Percentiles rank a stretch among this genome's conserved stretches.
These are phyloP conservation scores for Sugiyamaella floridensis DNA, from an alignment of 805 yeast genomes.

Conservation along the genomic window DNA sequence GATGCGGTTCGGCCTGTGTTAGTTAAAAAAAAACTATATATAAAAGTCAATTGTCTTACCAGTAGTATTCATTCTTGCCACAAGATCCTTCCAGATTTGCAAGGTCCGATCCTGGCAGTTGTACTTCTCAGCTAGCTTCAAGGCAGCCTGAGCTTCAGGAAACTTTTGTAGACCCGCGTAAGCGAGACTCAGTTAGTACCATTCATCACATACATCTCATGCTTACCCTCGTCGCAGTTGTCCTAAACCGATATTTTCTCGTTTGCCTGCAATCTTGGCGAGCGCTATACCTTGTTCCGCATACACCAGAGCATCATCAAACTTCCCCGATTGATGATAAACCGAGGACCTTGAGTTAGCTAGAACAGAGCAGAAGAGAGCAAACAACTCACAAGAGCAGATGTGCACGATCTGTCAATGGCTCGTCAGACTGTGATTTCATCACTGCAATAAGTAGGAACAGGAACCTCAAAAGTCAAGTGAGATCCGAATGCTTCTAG, in stretches of 20 bases:
- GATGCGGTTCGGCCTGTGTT: constrained; percentile 6
- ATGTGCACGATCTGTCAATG: constrained; percentile 2
- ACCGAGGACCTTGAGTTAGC: constrained; percentile 16
- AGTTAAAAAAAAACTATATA: too few relatives aligned
- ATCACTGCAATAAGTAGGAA: too few relatives aligned
- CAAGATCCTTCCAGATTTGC: constrained; percentile 14
- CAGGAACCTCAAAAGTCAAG: too few relatives aligned
- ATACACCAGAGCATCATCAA: constrained; percentile 15
- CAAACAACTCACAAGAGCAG: constrained; percentile 6
- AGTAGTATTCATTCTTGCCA: too few relatives aligned
- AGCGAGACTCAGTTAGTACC: constrained; percentile 16
- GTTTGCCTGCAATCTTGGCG: constrained; percentile 14
- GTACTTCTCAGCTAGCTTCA: constrained; percentile 21
- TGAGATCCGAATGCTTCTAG: background rate
- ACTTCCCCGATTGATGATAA: constrained; percentile 16
- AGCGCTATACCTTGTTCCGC: constrained; percentile 17
- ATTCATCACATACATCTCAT: background rate
- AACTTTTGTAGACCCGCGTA: constrained; percentile 18
- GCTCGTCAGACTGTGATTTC: too few relatives aligned
- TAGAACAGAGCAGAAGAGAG: background rate
- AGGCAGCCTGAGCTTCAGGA: constrained; percentile 23
- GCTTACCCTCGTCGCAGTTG: constrained; percentile 30
- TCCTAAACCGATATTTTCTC: constrained; percentile 21
- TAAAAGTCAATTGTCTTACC: background rate
- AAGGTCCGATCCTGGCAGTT: constrained; percentile 14